Conservation (phyloP, 2,329 filamentous ascomycete species). For the Ophiosphaerella korrae region DNA sequence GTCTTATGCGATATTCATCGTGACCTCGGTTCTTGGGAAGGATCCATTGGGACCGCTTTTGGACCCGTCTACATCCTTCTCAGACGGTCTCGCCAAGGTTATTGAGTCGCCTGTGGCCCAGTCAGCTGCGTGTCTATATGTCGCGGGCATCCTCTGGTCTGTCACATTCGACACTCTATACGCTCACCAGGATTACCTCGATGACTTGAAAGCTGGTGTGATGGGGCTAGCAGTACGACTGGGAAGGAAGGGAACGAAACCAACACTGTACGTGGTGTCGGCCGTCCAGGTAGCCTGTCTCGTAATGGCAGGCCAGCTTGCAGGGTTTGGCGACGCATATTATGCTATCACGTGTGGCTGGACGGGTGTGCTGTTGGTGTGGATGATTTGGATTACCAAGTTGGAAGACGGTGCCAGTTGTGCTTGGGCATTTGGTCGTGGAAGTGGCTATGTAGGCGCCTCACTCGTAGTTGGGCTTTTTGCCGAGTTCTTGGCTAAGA, state of each 20-base stretch:
- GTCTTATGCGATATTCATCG: slow-evolving; percentile 1
- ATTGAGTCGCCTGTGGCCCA: neutral
- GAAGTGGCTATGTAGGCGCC: slow-evolving; percentile 13
- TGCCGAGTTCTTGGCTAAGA: neutral
- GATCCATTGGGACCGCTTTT: neutral
- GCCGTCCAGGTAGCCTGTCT: neutral
- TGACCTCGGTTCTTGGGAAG: neutral
- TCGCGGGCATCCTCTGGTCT: slow-evolving; percentile 13
- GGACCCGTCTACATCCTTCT: neutral
- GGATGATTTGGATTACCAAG: neutral
- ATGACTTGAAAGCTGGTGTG: slow-evolving; percentile 45
- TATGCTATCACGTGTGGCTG: neutral
- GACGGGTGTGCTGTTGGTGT: neutral
- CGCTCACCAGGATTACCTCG: slow-evolving; percentile 42
- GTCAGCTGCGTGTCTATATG: slow-evolving; percentile 4
- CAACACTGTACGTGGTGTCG: neutral
- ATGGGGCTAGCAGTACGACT: slow-evolving; percentile 5
- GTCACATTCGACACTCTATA: slow-evolving; percentile 48
- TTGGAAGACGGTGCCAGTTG: neutral
- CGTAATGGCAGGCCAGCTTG: neutral
- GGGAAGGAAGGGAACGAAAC: neutral
- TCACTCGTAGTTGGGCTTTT: slow-evolving; percentile 4
- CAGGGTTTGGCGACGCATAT: neutral
- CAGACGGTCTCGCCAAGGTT: neutral
- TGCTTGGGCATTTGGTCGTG: slow-evolving; percentile 1